Base-by-base conservation (phyloP, 2,329 filamentous ascomycete genomes). In the Colletotrichum abscissum region DNA sequence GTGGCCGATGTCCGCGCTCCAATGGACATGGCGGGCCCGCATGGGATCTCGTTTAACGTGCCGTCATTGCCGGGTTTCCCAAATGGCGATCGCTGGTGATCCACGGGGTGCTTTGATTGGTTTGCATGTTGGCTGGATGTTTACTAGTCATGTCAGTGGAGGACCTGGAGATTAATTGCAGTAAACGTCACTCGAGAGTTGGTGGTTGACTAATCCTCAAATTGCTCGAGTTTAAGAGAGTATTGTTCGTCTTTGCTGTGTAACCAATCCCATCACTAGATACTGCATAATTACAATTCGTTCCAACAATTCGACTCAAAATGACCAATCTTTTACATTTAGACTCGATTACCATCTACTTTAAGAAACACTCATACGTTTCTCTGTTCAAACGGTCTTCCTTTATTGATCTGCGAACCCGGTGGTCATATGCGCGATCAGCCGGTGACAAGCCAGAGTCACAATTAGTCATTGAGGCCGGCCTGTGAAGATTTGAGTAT, bases 21-120 rank as follows among this genome's bases (percentile, higher is more conserved):
- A 38, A 12, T 24, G 6, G 7, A 19, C 26, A 5, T 28, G 16
- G 14, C 22, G 12, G 67, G 58, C 62, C 67, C 67, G 63, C 67
- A 38, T 8, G 11, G 19, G 19, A 54, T 42, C 22, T 46, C 42
- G 42, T 22, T 11, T 67, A 54, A 54, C n/a, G 22, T 70, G 67
- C 67, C 67, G 67, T n/a, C 4, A 19, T 66, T 67, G 67, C 67
- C 67, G 67, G 30, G 14, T 62, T 30, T 24, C 42, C 38, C 58
- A 49, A 38, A 46, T n/a, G 42, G 58, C 3, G n/a, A n/a, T 28
- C 33, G 19, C 35, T 24, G 19, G 16, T 16, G 59, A 49, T 24
- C 38, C 22, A 24, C 59, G 35, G 24, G 16, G 46, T 62, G 19
- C 59, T 28, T 46, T 26, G 5, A 49, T 62, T n/a, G 35, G 38